Conservation (phyloP, 768 basidiomycete species). For the Termitomyces heimii region DNA sequence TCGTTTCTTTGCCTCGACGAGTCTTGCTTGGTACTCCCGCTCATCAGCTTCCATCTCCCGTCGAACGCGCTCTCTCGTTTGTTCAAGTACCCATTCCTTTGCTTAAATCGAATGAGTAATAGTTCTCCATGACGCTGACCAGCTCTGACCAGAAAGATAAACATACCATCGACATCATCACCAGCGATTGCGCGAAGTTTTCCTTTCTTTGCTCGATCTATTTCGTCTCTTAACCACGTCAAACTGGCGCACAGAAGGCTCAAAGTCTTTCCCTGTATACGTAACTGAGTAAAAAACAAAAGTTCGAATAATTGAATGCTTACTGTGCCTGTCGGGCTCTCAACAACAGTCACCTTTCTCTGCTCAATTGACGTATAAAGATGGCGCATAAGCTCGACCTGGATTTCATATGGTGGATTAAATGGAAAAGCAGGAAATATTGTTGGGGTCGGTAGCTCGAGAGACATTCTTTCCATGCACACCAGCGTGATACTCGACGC, state of each 20-base stretch:
- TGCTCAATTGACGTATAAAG: conserved; percentile 75
- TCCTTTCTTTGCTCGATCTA: conserved; percentile 62
- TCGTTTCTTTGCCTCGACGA: conserved; percentile 54
- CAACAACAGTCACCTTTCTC: conserved; percentile 74
- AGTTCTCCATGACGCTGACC: not conserved
- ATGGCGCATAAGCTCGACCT: conserved; percentile 83
- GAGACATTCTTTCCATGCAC: not conserved
- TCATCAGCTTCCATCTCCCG: conserved; percentile 67
- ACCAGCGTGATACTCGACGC: not conserved
- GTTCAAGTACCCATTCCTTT: conserved; percentile 73
- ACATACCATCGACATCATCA: conserved; percentile 27
- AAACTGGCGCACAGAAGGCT: conserved; percentile 73
- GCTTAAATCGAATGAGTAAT: conserved; percentile 24
- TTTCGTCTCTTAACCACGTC: conserved; percentile 71
- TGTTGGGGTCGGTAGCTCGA: conserved; percentile 54
- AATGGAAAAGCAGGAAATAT: conserved; percentile 82
- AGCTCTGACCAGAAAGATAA: not conserved
- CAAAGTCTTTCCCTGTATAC: conserved; percentile 74
- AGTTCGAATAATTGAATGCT: conserved; percentile 14
- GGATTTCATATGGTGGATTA: conserved; percentile 76
- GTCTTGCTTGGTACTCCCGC: conserved; percentile 52
- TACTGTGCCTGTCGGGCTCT: conserved; percentile 88
- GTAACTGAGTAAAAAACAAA: not conserved
- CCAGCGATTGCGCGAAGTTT: conserved; percentile 38
- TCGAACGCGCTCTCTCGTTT: conserved; percentile 59